Evolutionary conservation across 1,284 basidiomycete genomes (phyloP), one percentile per base, ranked within the genome.

Genomic region (Sporisorium graminicola): DNA sequence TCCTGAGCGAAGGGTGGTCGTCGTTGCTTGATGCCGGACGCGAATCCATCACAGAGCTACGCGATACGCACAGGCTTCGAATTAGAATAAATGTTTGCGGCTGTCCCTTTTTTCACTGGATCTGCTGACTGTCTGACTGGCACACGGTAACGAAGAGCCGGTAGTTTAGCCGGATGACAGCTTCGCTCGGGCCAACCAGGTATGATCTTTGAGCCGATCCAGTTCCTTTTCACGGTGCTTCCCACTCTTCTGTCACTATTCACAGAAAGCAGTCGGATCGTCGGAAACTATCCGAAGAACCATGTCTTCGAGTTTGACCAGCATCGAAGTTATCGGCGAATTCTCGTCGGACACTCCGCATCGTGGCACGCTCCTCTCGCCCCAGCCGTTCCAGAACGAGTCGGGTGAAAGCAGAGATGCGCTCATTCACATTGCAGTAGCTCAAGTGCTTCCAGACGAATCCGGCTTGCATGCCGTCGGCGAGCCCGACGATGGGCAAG

Each of bases 391-490:
- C 22, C 0, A 12, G 1, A 54, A 26, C 12, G 14, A 24, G 5
- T 35, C 55, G 9, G 73, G 73, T 1, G 57, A 64, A 16, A 10
- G 20, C 1, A 62, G 51, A 12, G 67, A 75, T 58, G 50, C 73
- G 6, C 40, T 71, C 8, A 40, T 76, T 8, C 74, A 76, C 35
- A 68, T 76, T 24, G 74, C 74, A 8, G 58, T 76, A 5, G 74
- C 74, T 0, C 74, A 76, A 44, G 65, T 71, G n/a, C 33, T 66
- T 13, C 69, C 74, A 10, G 69, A 76, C 44, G 61, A 65, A 42
- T 67, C 65, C 1, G 74, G 74, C 0, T 27, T 76, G 5, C 68
- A 76, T 40, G 26, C 51, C 26, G 29, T 31, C 10, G 47, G 31
- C 1, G 27, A 9, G 4, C 9, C 27, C 18, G 29, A 29, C 14